phyloP scores from a whole-genome alignment of 1,284 basidiomycete species.

The Ustilago shanxiensis region DNA sequence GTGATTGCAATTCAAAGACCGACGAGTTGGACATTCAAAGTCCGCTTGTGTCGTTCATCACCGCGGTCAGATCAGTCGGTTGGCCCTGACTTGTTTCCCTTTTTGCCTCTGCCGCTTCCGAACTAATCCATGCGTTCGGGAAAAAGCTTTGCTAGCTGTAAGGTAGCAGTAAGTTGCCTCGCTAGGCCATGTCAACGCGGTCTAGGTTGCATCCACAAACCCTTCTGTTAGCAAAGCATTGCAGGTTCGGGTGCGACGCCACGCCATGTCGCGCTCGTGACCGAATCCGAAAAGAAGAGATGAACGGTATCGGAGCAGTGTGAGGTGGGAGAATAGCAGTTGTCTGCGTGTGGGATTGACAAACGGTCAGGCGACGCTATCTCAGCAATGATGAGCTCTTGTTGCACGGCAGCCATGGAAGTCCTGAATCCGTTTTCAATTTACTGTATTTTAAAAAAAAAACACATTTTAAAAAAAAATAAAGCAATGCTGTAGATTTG shows the following conservation, averaged over 20 bases:
- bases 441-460: no score
- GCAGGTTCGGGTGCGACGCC: slow-evolving; percentile 4
- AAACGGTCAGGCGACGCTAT: no score
- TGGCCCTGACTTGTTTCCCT: background rate
- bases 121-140: slow-evolving; percentile 9
- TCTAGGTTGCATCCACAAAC: slow-evolving; percentile 3
- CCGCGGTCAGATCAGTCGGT: no score
- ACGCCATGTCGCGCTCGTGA: background rate
- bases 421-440: no score
- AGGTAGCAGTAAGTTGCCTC: slow-evolving; percentile 1
- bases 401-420: no score
- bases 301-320: background rate
- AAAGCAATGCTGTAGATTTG: background rate
- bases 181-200: slow-evolving; percentile 8
- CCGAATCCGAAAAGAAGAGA: background rate
- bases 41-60: background rate
- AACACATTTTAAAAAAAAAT: background rate
- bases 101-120: background rate
- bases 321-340: no score
- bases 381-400: no score
- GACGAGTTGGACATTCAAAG: background rate
- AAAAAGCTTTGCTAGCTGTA: background rate
- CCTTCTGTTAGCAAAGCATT: slow-evolving; percentile 15
- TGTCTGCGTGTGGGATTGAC: no score
- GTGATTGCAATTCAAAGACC: slow-evolving; percentile 1